Percentiles rank a stretch among this genome's conserved stretches.
Evolutionary conservation across 2,329 filamentous ascomycete species (phyloP).

Genomic region (Colletotrichum cordylinicola): DNA sequence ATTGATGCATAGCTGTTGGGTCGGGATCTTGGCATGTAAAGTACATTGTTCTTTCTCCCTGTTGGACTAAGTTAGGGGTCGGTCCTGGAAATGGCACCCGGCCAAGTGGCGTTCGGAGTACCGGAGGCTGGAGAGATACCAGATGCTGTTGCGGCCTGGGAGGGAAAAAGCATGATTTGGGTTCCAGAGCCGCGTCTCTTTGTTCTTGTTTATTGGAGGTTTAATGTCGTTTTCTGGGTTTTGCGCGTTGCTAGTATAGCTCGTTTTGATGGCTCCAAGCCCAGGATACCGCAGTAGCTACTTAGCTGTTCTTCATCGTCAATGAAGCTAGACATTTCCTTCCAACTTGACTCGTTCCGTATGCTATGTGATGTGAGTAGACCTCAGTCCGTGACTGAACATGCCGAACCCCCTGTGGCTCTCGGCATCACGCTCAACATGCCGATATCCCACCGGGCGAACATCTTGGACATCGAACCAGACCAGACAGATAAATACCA

Average conservation of each 20-base stretch:
- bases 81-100: slow-evolving; percentile 18
- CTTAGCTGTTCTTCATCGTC: slow-evolving; percentile 1
- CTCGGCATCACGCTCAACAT: neutral
- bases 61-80: slow-evolving; percentile 19
- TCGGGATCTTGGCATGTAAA: slow-evolving; percentile 18
- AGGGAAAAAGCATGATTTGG: slow-evolving; percentile 21
- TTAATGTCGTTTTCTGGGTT: slow-evolving; percentile 7
- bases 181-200: slow-evolving; percentile 14
- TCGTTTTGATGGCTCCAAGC: slow-evolving; percentile 5
- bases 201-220: slow-evolving; percentile 5
- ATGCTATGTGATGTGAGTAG: neutral
- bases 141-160: slow-evolving; percentile 21
- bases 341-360: neutral
- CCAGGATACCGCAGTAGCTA: slow-evolving; percentile 12
- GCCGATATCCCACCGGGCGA: neutral
- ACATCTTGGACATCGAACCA: neutral
- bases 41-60: slow-evolving; percentile 20
- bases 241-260: slow-evolving; percentile 11
- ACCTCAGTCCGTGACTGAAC: neutral
- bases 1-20: slow-evolving; percentile 23
- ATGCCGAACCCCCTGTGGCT: neutral
- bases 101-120: slow-evolving; percentile 27
- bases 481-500: neutral
- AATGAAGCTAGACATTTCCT: slow-evolving; percentile 9
- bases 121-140: slow-evolving; percentile 24